Base-by-base conservation (phyloP, 371 early-diverging fungal genomes). In the Mortierella sp. region DNA sequence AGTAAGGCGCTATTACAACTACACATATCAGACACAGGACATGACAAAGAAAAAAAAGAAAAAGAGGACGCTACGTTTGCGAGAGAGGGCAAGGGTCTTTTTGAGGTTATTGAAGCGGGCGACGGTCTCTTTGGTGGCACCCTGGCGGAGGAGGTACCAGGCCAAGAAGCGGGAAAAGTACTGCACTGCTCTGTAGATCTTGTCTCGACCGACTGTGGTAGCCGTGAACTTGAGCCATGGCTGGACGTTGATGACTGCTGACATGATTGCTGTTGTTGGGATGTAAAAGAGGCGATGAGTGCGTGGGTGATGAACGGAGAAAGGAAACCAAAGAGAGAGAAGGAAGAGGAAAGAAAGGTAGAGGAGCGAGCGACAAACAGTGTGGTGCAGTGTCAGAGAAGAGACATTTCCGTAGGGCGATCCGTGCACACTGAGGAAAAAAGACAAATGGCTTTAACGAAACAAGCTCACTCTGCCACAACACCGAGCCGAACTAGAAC, bases 141-240 rank as follows among this genome's bases (percentile, higher is more conserved):
- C 93, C 34, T 82, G 78, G 70, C 89, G 81, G 72, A 78, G 54
- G 75, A 90, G 82, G 77, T 92, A 91, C 88, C 92, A 93, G 50
- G 88, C 91, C 19, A 93, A 76, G 77, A 94, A 92, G 16, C 95
- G 92, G 5, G 95, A 91, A 87, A 95, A 92, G 89, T 95, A 95
- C 83, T 96, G 96, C 1, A 95, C 90, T 19, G 91, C 75, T 70
- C 96, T 90, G 82, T 94, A 96, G 2, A 90, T 76, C 82, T 96
- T 96, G 87, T 96, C 96, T 73, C 96, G 93, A 53, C 96, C 96
- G 1, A 88, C 90, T 9, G 95, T 94, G 13, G 93, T 93, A 69
- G 83, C 88, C 14, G 93, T 72, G 57, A 77, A 83, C 80, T 75
- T 83, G 77, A 83, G 77, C 83, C 83, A 83, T 19, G 83, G 83